A percentile compares a stretch with the other conserved stretches of the same genome.
Conservation (phyloP, 768 basidiomycete species). For the Pulveroboletus frians region DNA sequence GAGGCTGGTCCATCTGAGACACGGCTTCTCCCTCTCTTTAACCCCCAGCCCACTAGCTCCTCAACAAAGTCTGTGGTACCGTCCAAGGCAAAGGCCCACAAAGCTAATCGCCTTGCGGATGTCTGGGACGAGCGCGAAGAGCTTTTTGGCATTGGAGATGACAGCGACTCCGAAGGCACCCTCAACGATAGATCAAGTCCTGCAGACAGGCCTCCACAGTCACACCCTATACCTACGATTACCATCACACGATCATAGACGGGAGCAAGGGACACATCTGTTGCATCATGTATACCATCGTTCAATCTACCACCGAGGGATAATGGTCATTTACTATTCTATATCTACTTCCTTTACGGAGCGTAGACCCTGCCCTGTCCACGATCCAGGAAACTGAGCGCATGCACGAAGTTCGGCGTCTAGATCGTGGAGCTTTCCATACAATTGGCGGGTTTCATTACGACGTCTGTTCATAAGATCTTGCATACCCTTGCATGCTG, state of each 20-base stretch:
- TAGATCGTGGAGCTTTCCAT: constrained; percentile 40
- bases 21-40: constrained; percentile 57
- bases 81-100: constrained; percentile 27
- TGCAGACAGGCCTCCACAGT: constrained; percentile 2
- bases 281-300: constrained; percentile 26
- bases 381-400: constrained; percentile 6
- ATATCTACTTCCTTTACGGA: constrained; percentile 1
- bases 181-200: constrained; percentile 5
- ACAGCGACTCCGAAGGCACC: constrained; percentile 52
- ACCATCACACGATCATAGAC: constrained; percentile 22
- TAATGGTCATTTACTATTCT: constrained; percentile 16
- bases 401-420: constrained; percentile 29
- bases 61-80: constrained; percentile 18
- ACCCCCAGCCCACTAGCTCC: constrained; percentile 7
- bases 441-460: constrained; percentile 41
- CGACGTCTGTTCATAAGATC: constrained; percentile 38
- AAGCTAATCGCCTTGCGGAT: constrained; percentile 44
- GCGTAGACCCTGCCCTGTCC: background rate
- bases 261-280: constrained; percentile 15
- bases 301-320: constrained; percentile 4
- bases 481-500: constrained; percentile 43
- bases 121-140: constrained; percentile 81
- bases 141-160: constrained; percentile 61
- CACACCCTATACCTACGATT: constrained; percentile 24
- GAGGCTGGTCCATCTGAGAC: constrained; percentile 42